These are phyloP conservation scores for Penicillium parvum DNA, from an alignment of 495 filamentous ascomycete genomes.

Conservation along the genomic window DNA sequence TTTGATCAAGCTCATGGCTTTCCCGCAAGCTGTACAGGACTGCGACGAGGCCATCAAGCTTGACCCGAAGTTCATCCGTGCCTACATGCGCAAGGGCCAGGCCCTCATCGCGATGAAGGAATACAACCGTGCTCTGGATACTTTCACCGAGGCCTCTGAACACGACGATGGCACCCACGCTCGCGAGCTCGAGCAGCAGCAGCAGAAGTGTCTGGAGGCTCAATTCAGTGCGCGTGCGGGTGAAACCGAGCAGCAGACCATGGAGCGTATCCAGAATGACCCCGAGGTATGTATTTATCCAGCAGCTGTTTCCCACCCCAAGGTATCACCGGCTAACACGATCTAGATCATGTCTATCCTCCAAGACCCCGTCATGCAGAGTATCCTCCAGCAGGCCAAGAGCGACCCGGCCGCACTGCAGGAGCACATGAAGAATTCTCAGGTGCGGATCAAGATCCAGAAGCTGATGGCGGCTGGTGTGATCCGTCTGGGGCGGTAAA, in stretches of 20 bases:
- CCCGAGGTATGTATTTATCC: conserved; percentile 84
- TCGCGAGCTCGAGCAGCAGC: conserved; percentile 87
- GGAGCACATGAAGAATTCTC: conserved; percentile 93
- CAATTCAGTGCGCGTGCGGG: conserved; percentile 87
- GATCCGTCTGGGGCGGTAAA: conserved; percentile 69
- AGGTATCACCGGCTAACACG: neutral
- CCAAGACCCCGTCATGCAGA: conserved; percentile 95
- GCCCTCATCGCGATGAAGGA: conserved; percentile 95
- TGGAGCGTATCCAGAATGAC: conserved; percentile 85
- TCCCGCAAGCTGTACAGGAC: conserved; percentile 89
- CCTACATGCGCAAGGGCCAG: conserved; percentile 92
- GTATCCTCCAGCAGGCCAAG: conserved; percentile 94
- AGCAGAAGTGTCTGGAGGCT: conserved; percentile 87
- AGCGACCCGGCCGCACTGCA: conserved; percentile 84
- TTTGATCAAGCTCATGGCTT: conserved; percentile 91
- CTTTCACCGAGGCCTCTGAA: conserved; percentile 72
- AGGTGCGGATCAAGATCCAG: conserved; percentile 79
- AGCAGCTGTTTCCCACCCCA: neutral
- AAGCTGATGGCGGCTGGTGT: conserved; percentile 91
- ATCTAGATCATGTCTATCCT: conserved; percentile 80
- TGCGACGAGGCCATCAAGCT: conserved; percentile 87
- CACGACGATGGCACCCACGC: conserved; percentile 77
- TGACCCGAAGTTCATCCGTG: conserved; percentile 89
- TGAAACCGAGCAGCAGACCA: conserved; percentile 95
- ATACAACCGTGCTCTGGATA: conserved; percentile 89